phyloP scores from a whole-genome alignment of 768 basidiomycete genomes.

The Russula olivacea region DNA sequence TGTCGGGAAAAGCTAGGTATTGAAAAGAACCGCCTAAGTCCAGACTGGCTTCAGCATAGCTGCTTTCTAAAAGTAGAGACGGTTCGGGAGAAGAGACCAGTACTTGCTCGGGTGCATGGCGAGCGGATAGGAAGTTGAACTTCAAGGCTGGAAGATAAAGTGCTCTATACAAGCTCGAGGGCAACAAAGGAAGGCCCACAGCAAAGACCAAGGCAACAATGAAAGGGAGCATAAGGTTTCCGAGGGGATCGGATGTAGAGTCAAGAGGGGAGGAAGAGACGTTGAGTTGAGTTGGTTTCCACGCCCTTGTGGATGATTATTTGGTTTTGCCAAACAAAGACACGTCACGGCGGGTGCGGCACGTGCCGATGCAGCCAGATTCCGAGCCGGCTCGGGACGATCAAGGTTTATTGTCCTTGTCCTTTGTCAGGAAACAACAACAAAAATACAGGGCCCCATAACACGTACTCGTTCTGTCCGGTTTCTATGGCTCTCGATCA shows the following conservation, averaged over 20 bases:
- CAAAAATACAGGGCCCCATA: conserved; percentile 13
- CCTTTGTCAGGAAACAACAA: background rate
- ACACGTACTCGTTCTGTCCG: background rate
- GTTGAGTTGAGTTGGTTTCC: background rate
- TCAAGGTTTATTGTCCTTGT: conserved; percentile 4
- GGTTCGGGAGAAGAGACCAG: background rate
- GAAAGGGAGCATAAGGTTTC: conserved; percentile 16
- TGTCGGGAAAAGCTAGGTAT: conserved; percentile 3
- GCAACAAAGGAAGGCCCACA: conserved; percentile 18
- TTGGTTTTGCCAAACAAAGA: conserved; percentile 16
- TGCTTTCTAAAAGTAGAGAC: background rate
- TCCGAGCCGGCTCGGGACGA: too few relatives aligned
- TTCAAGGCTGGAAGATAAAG: conserved; percentile 11
- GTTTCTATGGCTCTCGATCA: background rate
- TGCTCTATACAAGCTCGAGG: conserved; percentile 13
- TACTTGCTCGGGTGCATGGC: background rate
- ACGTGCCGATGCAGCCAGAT: conserved; percentile 1
- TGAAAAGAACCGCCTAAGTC: background rate
- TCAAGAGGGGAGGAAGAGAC: background rate
- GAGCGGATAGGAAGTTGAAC: conserved; percentile 11
- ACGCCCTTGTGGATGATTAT: background rate
- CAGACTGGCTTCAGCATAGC: background rate
- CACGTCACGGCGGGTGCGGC: background rate
- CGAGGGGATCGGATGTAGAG: background rate
- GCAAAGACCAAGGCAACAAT: conserved; percentile 16